Conservation (phyloP, 495 filamentous ascomycete genomes). For the Bathelium albidoporum region DNA sequence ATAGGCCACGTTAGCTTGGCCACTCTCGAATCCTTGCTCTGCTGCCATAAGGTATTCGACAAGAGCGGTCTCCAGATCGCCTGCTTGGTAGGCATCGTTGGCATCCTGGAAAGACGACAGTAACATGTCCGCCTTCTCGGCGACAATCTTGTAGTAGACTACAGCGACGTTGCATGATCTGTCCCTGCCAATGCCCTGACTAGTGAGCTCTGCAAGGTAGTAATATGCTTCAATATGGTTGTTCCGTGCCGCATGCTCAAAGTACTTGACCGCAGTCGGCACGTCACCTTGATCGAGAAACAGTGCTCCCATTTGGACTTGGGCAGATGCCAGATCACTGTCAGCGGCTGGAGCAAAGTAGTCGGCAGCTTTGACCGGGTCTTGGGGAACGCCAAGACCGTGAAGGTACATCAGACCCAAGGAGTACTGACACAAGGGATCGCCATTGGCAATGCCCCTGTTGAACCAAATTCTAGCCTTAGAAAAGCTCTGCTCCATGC, state of each 20-base stretch:
- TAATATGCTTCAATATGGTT: conserved; percentile 89
- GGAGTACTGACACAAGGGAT: conserved; percentile 76
- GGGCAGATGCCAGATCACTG: conserved; percentile 71
- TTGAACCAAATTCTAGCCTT: conserved; percentile 79
- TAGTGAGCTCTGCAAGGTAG: conserved; percentile 83
- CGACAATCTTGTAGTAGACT: conserved; percentile 88
- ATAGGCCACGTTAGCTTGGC: conserved; percentile 89
- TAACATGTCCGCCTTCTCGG: conserved; percentile 76
- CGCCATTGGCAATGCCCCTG: conserved; percentile 66
- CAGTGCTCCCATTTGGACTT: conserved; percentile 73
- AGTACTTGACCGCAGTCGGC: conserved; percentile 68
- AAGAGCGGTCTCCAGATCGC: conserved; percentile 78
- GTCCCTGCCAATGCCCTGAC: conserved; percentile 70
- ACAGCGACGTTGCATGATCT: conserved; percentile 71
- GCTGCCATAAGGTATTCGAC: conserved; percentile 83
- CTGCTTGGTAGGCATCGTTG: conserved; percentile 70
- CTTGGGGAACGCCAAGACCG: conserved; percentile 67
- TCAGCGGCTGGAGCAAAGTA: conserved; percentile 75
- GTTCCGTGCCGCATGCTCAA: conserved; percentile 84
- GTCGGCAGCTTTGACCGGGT: conserved; percentile 63
- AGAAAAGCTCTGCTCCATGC: conserved; percentile 66
- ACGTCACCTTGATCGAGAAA: conserved; percentile 85
- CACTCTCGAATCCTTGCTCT: conserved; percentile 90
- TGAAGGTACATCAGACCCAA: conserved; percentile 80
- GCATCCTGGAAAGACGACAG: conserved; percentile 80